A percentile compares a stretch with the other conserved stretches of the same genome.
phyloP scores from a whole-genome alignment of 1,284 basidiomycete genomes.

The Leccinum variabile region DNA sequence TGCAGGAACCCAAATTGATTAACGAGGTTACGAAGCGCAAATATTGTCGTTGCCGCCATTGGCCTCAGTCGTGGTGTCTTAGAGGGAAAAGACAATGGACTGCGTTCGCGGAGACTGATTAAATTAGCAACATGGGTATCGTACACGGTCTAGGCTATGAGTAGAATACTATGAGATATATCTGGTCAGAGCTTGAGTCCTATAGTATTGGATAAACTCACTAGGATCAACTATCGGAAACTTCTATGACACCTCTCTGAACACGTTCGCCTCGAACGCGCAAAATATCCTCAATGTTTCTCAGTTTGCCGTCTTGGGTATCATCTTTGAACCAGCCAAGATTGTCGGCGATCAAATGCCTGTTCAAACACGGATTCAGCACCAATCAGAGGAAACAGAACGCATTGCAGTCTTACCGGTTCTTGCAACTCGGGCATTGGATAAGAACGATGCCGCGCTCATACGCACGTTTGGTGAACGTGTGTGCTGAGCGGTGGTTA shows the following conservation, averaged over 20 bases:
- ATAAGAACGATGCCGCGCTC: constrained; percentile 88
- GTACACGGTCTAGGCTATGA: constrained; percentile 12
- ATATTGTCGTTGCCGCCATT: not conserved
- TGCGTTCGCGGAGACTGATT: constrained; percentile 46
- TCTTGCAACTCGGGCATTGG: constrained; percentile 89
- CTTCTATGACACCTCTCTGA: constrained; percentile 50
- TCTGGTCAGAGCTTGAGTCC: not conserved
- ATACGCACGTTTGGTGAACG: constrained; percentile 86
- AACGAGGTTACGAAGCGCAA: not conserved
- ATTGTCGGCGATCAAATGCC: constrained; percentile 89
- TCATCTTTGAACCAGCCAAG: constrained; percentile 90
- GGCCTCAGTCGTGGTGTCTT: not conserved
- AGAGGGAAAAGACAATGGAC: constrained; percentile 48
- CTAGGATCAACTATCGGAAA: constrained; percentile 23
- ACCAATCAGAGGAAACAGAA: not conserved
- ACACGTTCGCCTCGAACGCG: constrained; percentile 76
- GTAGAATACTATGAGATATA: not conserved
- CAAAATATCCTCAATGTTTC: constrained; percentile 82
- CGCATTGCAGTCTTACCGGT: constrained; percentile 54
- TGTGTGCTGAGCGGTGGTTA: constrained; percentile 81
- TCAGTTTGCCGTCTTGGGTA: constrained; percentile 69
- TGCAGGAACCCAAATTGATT: not conserved
- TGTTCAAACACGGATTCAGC: constrained; percentile 31
- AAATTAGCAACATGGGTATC: constrained; percentile 11
- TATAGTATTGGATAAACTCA: constrained; percentile 8